phyloP scores from a whole-genome alignment of 176 grass and related monocot genomes.

The Musa acuminata region DNA sequence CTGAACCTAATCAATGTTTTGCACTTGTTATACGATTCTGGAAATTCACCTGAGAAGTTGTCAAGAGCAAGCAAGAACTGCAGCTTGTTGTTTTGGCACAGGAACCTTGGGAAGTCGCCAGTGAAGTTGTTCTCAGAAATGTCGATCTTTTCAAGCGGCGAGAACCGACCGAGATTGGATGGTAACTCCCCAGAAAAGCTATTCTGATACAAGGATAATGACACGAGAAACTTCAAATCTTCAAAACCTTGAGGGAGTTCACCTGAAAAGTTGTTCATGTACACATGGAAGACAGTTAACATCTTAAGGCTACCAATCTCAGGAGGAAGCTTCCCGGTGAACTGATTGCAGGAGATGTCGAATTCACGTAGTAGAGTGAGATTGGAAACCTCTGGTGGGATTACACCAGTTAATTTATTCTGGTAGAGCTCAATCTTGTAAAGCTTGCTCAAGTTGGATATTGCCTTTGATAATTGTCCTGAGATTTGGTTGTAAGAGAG shows the following conservation, averaged over 20 bases:
- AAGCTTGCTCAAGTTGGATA: slow-evolving; percentile 60
- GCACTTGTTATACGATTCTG: slow-evolving; percentile 58
- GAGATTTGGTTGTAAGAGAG: slow-evolving; percentile 84
- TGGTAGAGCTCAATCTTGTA: slow-evolving; percentile 96
- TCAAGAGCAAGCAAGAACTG: slow-evolving; percentile 73
- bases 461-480: slow-evolving; percentile 49
- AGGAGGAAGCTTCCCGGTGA: slow-evolving; percentile 51
- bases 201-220: slow-evolving; percentile 88
- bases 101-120: slow-evolving; percentile 71
- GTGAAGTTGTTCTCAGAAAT: slow-evolving; percentile 89
- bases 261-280: slow-evolving; percentile 67
- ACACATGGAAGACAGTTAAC: slow-evolving; percentile 75
- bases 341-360: slow-evolving; percentile 73
- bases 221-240: slow-evolving; percentile 58
- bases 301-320: slow-evolving; percentile 52
- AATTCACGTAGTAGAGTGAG: slow-evolving; percentile 70
- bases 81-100: slow-evolving; percentile 67
- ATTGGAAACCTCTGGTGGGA: slow-evolving; percentile 58
- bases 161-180: slow-evolving; percentile 52
- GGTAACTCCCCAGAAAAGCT: slow-evolving; percentile 72
- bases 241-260: slow-evolving; percentile 65
- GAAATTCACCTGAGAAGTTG: slow-evolving; percentile 86
- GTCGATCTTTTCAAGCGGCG: slow-evolving; percentile 68
- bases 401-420: slow-evolving; percentile 83
- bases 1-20: slow-evolving; percentile 84